These are phyloP conservation scores for Leccinum subrobustum DNA, from an alignment of 1,284 basidiomycete genomes.

Conservation along the genomic window DNA sequence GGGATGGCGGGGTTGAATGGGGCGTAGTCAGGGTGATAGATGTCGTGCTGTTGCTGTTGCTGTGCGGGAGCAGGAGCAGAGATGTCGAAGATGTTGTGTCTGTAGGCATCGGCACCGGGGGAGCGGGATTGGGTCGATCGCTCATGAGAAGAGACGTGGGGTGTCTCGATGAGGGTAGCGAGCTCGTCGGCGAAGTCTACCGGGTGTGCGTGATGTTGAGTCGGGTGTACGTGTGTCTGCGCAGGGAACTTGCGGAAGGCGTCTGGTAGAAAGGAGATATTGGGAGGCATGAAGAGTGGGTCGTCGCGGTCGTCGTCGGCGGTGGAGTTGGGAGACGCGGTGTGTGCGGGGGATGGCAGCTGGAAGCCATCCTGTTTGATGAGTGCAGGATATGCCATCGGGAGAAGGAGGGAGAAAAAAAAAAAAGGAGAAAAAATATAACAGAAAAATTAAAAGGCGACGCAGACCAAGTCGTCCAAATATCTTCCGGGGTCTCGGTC, in stretches of 20 bases:
- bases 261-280: slow-evolving; percentile 44
- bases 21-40: slow-evolving; percentile 28
- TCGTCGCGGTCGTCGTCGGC: slow-evolving; percentile 30
- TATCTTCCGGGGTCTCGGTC: slow-evolving; percentile 35
- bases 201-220: slow-evolving; percentile 9
- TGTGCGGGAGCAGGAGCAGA: slow-evolving; percentile 40
- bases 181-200: slow-evolving; percentile 68
- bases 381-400: slow-evolving; percentile 21
- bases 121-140: slow-evolving; percentile 34
- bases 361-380: slow-evolving; percentile 64
- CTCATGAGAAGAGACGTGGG: slow-evolving; percentile 41
- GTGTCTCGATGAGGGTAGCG: slow-evolving; percentile 50
- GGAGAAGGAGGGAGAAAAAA: neutral
- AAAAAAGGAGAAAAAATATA: neutral
- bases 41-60: slow-evolving; percentile 21
- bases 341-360: slow-evolving; percentile 47
- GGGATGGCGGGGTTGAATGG: slow-evolving; percentile 61
- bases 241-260: slow-evolving; percentile 49
- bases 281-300: slow-evolving; percentile 42
- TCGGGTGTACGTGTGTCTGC: slow-evolving; percentile 16
- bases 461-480: slow-evolving; percentile 3
- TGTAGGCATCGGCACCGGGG: slow-evolving; percentile 39
- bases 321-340: slow-evolving; percentile 32
- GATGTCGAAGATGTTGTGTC: slow-evolving; percentile 76
- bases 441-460: neutral